These are phyloP conservation scores for Drechslera avenae DNA, from an alignment of 2,329 filamentous ascomycete genomes.

Conservation along the genomic window DNA sequence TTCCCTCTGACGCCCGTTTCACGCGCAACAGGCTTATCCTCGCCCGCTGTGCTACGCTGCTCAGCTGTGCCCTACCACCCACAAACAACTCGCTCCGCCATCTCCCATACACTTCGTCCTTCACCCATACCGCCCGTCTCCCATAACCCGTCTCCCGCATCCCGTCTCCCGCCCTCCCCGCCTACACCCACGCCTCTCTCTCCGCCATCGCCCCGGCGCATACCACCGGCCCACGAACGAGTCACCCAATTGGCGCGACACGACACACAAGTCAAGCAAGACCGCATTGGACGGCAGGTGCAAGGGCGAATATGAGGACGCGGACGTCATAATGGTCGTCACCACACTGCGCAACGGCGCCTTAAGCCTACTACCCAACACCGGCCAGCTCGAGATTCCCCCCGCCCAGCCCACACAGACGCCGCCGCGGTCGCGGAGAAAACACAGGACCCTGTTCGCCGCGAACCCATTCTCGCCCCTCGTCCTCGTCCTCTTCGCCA, in stretches of 20 bases:
- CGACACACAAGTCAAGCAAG: background rate
- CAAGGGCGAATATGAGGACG: slow-evolving; percentile 37
- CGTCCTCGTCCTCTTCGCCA: slow-evolving; percentile 33
- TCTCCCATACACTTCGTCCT: background rate
- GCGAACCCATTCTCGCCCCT: slow-evolving; percentile 21
- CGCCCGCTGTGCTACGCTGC: slow-evolving; percentile 20
- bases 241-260: too few relatives aligned
- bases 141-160: background rate
- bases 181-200: background rate
- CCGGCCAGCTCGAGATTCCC: slow-evolving; percentile 29
- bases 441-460: slow-evolving; percentile 12
- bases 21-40: slow-evolving; percentile 22
- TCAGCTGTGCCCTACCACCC: slow-evolving; percentile 6
- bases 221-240: background rate
- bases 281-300: background rate
- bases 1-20: slow-evolving; percentile 24
- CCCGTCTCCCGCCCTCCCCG: background rate
- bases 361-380: slow-evolving; percentile 9
- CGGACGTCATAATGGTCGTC: slow-evolving; percentile 31
- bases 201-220: background rate
- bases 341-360: slow-evolving; percentile 30
- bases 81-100: background rate
- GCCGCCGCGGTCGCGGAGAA: slow-evolving; percentile 41
- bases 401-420: slow-evolving; percentile 36
- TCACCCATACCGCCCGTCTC: background rate